Base-by-base conservation (phyloP, 1,139 yeast genomes). In the Suhomyces wounanorum region DNA sequence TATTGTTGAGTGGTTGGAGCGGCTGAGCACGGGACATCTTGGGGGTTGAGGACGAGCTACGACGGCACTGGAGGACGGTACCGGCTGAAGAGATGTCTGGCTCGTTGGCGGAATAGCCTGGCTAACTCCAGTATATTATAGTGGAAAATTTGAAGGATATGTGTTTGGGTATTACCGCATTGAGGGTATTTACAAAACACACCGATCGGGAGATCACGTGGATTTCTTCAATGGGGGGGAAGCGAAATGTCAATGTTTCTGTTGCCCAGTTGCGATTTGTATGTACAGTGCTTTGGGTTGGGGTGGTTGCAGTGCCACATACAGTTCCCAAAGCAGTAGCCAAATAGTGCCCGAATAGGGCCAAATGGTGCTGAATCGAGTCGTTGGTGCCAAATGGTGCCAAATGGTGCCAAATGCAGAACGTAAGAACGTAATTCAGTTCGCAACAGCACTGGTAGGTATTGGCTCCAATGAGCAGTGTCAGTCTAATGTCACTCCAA, bases 1-100 rank as follows among this genome's bases (percentile, higher is more conserved):
- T 80, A 57, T 66, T 70, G 57, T 76, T 75, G 53, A 77, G 73
- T 44, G 81, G 80, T 58, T 77, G 81, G 58, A 77, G 75, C 53
- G 72, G 75, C 28, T 58, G 61, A 37, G 74, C 55, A 58, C 78
- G 75, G 16, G 77, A 72, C 77, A 72, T 73, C 42, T 21, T 43
- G 44, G 44, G 25, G 36, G 16, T 14, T 21, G 30, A 35, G 11
- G 43, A 13, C 14, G 36, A 16, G 23, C 36, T 17, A 41, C 37
- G 39, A 14, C 39, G 39, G 39, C 39, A 25, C 44, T 35, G 43
- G 45, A 37, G 25, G 54, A 35, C 42, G 40, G 33, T 37, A 31
- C 50, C 44, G 50, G 39, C 50, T 43, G 37, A 43, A 47, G 40
- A 43, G 50, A 43, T 45, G 50, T 43, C 50, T 43, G 50, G 50